Conservation (phyloP, 495 filamentous ascomycete species). For the Penicillium taxi region DNA sequence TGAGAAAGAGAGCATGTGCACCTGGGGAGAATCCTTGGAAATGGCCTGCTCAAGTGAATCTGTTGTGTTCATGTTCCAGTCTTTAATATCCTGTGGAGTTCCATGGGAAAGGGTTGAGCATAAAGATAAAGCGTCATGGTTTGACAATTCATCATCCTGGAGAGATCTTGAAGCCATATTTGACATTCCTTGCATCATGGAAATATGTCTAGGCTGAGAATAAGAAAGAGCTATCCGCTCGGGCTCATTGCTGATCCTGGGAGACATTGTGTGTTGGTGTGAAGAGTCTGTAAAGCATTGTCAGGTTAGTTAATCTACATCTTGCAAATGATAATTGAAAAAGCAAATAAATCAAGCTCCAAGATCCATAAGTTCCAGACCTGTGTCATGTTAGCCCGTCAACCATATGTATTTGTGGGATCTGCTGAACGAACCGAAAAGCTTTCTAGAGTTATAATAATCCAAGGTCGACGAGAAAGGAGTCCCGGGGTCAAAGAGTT, state of each 20-base stretch:
- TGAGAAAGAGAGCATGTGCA: conserved; percentile 43
- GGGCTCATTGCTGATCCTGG: conserved; percentile 31
- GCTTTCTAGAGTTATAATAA: neutral
- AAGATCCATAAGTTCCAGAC: conserved; percentile 21
- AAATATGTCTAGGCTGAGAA: conserved; percentile 31
- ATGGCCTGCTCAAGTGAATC: conserved; percentile 35
- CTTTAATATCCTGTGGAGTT: conserved; percentile 32
- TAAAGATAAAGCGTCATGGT: conserved; percentile 39
- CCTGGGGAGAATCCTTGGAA: conserved; percentile 36
- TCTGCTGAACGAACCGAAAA: conserved; percentile 13
- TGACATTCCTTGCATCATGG: conserved; percentile 33
- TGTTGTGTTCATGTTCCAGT: conserved; percentile 35
- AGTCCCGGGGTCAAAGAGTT: neutral
- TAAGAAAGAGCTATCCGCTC: conserved; percentile 31
- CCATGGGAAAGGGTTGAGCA: conserved; percentile 35
- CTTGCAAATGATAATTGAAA: conserved; percentile 6
- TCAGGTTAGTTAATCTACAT: conserved; percentile 33
- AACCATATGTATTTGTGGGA: too few species aligned
- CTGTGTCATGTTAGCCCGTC: too few species aligned
- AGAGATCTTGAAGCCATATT: conserved; percentile 35
- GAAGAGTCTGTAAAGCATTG: conserved; percentile 20
- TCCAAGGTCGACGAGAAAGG: conserved; percentile 4
- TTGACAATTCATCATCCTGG: conserved; percentile 44
- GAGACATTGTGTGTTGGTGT: conserved; percentile 28
- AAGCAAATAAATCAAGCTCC: conserved; percentile 16